Base-by-base conservation (phyloP, 2,329 filamentous ascomycete species). In the Fusarium bulbicola region DNA sequence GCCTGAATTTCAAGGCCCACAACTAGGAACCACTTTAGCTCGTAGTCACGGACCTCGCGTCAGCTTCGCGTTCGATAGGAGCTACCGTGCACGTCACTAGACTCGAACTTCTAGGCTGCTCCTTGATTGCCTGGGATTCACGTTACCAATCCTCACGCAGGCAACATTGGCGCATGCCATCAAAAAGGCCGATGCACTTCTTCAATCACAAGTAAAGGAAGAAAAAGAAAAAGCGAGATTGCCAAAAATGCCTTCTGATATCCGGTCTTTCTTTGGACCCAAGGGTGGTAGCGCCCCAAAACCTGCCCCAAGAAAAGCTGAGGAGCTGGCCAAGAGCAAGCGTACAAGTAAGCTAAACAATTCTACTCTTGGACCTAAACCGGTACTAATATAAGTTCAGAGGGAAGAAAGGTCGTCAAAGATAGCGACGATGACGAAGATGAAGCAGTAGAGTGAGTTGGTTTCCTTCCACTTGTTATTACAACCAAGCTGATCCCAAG, bases 221-320 rank as follows among this genome's bases (percentile, higher is more conserved):
- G 42, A 47, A 39, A 15, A 21, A 21, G 7, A 30, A 39, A 39
- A 42, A n/a, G 12, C 30, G 47, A 28, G 36, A 59, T 65, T 47
- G 37, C 30, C 62, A 70, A 68, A 70, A 69, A 72, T 97, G 97
- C 95, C 90, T 64, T 60, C 95, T 72, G 95, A 98, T 83, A 98
- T 98, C 79, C 89, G 95, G 79, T 94, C 88, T 77, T 98, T 98
- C 84, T 98, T 98, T 85, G 91, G 92, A 62, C 90, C 92, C 69
- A 95, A 95, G 81, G 89, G 90, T 58, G 87, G 88, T 76, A 84
- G 87, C 49, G 84, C 88, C 21, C 82, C 86, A 53, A 86, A 88
- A 75, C 83, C 85, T 40, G 76, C 82, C 16, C 75, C 83, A 6
- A 86, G 85, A 79, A 86, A 87, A 77, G 80, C 80, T 45, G 85